Conservation (phyloP, 2,329 filamentous ascomycete genomes). For the Ceratocystis lukuohia region DNA sequence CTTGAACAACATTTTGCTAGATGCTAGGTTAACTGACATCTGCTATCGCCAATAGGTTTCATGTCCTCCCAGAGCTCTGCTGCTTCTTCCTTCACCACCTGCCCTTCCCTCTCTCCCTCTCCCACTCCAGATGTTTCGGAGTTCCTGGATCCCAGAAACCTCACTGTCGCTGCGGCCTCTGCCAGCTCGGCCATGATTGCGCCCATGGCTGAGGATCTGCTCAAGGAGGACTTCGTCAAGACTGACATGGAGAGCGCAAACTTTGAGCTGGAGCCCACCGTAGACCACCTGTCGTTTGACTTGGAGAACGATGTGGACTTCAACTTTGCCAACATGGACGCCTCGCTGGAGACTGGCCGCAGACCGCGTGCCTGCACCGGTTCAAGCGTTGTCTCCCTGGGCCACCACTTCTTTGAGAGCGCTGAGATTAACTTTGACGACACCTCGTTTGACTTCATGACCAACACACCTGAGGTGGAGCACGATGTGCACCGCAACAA, state of each 20-base stretch:
- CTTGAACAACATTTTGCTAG: too few relatives aligned
- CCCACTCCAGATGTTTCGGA: slow-evolving; percentile 64
- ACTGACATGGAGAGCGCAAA: slow-evolving; percentile 32
- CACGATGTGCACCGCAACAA: slow-evolving; percentile 37
- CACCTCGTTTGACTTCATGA: slow-evolving; percentile 35
- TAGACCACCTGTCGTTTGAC: neutral
- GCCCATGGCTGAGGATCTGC: slow-evolving; percentile 51
- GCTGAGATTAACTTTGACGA: slow-evolving; percentile 67
- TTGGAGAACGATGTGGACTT: slow-evolving; percentile 27
- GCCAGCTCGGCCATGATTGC: slow-evolving; percentile 41
- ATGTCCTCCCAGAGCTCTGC: slow-evolving; percentile 18
- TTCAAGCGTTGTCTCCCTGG: slow-evolving; percentile 53
- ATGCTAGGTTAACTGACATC: too few relatives aligned
- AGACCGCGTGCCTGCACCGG: slow-evolving; percentile 55
- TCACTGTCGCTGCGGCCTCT: slow-evolving; percentile 54
- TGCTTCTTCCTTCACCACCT: slow-evolving; percentile 36
- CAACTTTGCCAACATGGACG: slow-evolving; percentile 38
- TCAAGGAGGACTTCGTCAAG: slow-evolving; percentile 33
- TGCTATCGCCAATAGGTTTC: neutral
- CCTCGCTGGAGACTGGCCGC: slow-evolving; percentile 46
- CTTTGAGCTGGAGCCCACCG: slow-evolving; percentile 27
- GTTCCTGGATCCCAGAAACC: slow-evolving; percentile 82
- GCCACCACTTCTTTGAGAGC: slow-evolving; percentile 65
- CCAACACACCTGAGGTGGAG: neutral
- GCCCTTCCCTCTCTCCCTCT: slow-evolving; percentile 66